Conservation (phyloP, 2,329 filamentous ascomycete species). For the Mariannaea elegans region DNA sequence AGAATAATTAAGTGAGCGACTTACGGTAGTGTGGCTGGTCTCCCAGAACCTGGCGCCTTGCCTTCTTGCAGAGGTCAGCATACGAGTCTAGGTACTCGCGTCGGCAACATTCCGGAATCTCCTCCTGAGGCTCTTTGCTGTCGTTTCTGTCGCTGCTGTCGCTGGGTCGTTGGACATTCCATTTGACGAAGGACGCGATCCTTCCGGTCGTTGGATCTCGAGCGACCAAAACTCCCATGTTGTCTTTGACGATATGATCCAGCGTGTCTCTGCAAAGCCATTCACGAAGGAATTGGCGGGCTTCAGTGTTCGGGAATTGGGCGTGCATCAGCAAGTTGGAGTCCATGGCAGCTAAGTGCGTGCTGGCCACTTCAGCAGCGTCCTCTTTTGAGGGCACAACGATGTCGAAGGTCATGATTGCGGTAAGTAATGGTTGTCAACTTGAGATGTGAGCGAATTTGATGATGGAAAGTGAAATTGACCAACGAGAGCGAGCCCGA, state of each 20-base stretch:
- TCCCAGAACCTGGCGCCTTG: conserved; percentile 44
- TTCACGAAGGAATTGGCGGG: conserved; percentile 39
- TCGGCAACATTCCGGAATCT: conserved; percentile 43
- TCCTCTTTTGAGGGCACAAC: conserved; percentile 38
- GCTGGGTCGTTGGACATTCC: conserved; percentile 41
- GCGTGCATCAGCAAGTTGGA: conserved; percentile 50
- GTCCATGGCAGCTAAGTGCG: conserved; percentile 52
- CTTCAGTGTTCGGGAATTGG: conserved; percentile 49
- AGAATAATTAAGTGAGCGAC: conserved; percentile 33
- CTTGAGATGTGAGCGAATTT: conserved; percentile 13
- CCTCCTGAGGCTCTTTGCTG: conserved; percentile 32
- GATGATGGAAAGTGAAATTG: conserved; percentile 13
- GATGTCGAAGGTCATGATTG: conserved; percentile 42
- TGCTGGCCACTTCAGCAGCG: conserved; percentile 36
- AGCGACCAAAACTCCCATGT: conserved; percentile 47
- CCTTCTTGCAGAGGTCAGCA: conserved; percentile 41
- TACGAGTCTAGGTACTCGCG: conserved; percentile 47
- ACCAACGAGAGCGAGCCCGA: conserved; percentile 30
- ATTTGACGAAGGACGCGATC: conserved; percentile 49
- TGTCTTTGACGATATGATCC: conserved; percentile 38
- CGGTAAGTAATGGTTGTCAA: neutral
- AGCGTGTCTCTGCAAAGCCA: conserved; percentile 45
- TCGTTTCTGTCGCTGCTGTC: conserved; percentile 6
- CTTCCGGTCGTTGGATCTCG: conserved; percentile 40
- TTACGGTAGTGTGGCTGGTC: conserved; percentile 47